A percentile compares a stretch with the other conserved stretches of the same genome.
Conservation (phyloP, 768 basidiomycete species). For the Mycena floridula region DNA sequence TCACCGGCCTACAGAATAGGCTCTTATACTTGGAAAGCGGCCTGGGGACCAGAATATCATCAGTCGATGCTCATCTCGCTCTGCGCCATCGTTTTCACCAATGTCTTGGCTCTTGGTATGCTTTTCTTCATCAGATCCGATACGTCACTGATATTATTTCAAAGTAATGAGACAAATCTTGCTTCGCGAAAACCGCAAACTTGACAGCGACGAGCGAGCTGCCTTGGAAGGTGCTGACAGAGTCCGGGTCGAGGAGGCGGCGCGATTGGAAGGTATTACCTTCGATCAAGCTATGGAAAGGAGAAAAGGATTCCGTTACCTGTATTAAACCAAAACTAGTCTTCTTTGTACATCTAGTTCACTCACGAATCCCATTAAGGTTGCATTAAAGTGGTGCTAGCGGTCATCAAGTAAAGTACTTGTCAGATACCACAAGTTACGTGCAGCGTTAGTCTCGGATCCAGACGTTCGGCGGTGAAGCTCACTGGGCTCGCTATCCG, state of each 20-base stretch:
- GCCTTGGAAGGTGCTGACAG: conserved; percentile 38
- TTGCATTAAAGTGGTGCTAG: too few relatives aligned
- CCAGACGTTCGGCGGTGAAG: too few relatives aligned
- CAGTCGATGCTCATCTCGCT: conserved; percentile 36
- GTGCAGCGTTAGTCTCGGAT: too few relatives aligned
- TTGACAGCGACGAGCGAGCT: conserved; percentile 42
- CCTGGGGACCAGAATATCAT: conserved; percentile 37
- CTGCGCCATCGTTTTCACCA: conserved; percentile 22
- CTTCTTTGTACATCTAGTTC: too few relatives aligned
- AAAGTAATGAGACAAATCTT: conserved; percentile 40
- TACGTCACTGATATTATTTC: background rate
- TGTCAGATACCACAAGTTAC: too few relatives aligned
- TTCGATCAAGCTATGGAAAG: conserved; percentile 53
- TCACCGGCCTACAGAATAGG: conserved; percentile 20
- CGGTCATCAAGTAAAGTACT: too few relatives aligned
- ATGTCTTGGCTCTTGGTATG: conserved; percentile 21
- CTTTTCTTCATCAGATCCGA: too few relatives aligned
- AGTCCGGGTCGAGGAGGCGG: conserved; percentile 50
- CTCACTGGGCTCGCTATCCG: too few relatives aligned
- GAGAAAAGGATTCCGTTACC: too few relatives aligned
- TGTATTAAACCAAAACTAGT: too few relatives aligned
- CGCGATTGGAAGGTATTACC: conserved; percentile 50
- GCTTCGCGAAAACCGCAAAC: conserved; percentile 41
- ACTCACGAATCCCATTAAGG: too few relatives aligned
- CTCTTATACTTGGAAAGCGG: conserved; percentile 31